Conservation (phyloP, 169 alveolate genomes). For the Plasmodium gaboni region DNA sequence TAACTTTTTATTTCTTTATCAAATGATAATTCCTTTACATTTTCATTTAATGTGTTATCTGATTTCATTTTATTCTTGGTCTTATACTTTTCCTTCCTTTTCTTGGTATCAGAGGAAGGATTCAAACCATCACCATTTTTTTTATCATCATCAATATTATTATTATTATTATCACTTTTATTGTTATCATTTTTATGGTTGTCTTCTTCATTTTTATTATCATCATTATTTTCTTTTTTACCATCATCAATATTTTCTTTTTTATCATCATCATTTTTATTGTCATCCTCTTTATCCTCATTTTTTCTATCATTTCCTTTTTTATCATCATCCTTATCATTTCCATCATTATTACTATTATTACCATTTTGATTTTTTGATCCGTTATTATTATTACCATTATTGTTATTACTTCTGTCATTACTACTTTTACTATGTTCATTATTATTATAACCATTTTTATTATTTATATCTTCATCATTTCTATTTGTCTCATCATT, state of each 20-base stretch:
- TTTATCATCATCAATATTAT: conserved; percentile 13
- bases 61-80: conserved; percentile 15
- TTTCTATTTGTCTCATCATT: neutral
- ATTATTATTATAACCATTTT: neutral
- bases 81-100: conserved; percentile 5
- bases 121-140: conserved; percentile 7
- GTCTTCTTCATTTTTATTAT: conserved; percentile 12
- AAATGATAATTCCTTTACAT: neutral
- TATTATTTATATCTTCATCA: neutral
- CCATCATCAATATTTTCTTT: conserved; percentile 3
- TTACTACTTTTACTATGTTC: neutral
- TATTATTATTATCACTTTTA: neutral
- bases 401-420: neutral
- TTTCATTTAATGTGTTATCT: conserved; percentile 9
- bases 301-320: conserved; percentile 2
- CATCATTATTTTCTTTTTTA: neutral
- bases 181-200: conserved; percentile 15
- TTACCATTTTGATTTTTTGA: conserved; percentile 5
- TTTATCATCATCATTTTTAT: neutral
- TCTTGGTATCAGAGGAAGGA: neutral
- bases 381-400: neutral
- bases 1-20: conserved; percentile 20
- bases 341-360: neutral
- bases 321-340: neutral
- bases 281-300: neutral